Percentiles rank a stretch among this genome's conserved stretches.
Conservation (phyloP, 169 alveolate genomes). For the Plasmodium billcollinsi region DNA sequence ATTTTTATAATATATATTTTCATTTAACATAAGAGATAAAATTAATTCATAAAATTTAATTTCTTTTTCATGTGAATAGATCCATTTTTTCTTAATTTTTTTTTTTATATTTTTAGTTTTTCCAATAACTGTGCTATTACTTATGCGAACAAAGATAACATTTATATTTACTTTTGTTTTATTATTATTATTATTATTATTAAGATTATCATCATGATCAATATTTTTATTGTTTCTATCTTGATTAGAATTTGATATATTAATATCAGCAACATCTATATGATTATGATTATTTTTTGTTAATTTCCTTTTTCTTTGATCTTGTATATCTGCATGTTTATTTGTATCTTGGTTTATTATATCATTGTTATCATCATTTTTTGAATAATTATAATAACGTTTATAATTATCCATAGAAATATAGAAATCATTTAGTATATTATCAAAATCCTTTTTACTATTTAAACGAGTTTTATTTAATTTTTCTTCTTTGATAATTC, state of each 20-base stretch:
- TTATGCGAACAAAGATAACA: conserved; percentile 82
- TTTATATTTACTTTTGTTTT: conserved; percentile 76
- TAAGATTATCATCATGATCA: background rate
- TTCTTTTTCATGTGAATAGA: conserved; percentile 86
- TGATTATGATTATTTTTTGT: background rate
- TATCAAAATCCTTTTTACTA: conserved; percentile 54
- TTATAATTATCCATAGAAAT: conserved; percentile 40
- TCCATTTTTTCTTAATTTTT: conserved; percentile 79
- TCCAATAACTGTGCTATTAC: conserved; percentile 83
- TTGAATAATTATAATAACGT: conserved; percentile 24
- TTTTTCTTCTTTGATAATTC: conserved; percentile 57
- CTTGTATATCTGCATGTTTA: background rate
- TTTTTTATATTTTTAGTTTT: conserved; percentile 80
- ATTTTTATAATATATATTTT: conserved; percentile 80
- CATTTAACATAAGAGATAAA: conserved; percentile 80
- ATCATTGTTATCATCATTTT: background rate
- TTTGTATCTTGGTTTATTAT: background rate
- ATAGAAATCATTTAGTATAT: conserved; percentile 46
- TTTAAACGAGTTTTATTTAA: conserved; percentile 14
- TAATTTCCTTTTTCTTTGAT: background rate
- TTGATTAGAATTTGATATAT: background rate
- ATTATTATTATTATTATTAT: background rate
- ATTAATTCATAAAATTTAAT: conserved; percentile 83
- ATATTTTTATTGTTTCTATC: background rate
- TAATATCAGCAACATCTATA: background rate